phyloP scores from a whole-genome alignment of 1,284 basidiomycete genomes.

The Apiotrichum montevideense region DNA sequence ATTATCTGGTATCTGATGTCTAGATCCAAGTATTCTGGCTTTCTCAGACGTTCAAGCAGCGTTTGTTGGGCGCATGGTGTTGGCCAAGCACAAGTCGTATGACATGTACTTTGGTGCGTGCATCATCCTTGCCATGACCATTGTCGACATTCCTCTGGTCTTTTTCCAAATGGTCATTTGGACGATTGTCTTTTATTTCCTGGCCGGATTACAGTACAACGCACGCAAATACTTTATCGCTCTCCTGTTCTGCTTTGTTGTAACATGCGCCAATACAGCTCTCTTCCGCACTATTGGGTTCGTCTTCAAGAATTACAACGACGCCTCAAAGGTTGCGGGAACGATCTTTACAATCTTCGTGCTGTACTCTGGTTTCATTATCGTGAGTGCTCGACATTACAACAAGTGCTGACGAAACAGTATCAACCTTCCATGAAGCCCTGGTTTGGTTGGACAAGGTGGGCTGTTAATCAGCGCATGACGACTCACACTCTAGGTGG shows the following conservation, averaged over 20 bases:
- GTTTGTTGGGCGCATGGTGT: conserved; percentile 65
- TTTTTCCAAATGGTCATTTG: conserved; percentile 45
- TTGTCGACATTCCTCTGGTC: conserved; percentile 53
- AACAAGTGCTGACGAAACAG: not conserved
- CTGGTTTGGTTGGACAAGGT: conserved; percentile 24
- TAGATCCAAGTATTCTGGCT: conserved; percentile 48
- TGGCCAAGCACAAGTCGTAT: conserved; percentile 52
- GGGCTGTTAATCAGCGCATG: conserved; percentile 14
- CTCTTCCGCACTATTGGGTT: conserved; percentile 42
- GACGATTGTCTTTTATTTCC: conserved; percentile 44
- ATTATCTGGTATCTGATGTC: not conserved
- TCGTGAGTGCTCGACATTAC: conserved; percentile 5
- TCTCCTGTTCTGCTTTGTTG: conserved; percentile 28
- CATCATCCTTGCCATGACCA: conserved; percentile 57
- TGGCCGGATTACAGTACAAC: conserved; percentile 26
- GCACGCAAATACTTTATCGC: conserved; percentile 43
- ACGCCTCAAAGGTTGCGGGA: conserved; percentile 41
- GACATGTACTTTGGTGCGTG: conserved; percentile 47
- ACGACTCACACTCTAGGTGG: conserved; percentile 6
- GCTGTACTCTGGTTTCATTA: conserved; percentile 35
- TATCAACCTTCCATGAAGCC: conserved; percentile 36
- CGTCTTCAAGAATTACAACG: conserved; percentile 37
- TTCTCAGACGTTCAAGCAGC: conserved; percentile 67
- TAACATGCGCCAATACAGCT: conserved; percentile 27
- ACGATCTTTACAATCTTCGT: conserved; percentile 34